These are phyloP conservation scores for Pseudonitzschia multiseries DNA, from an alignment of 108 stramenopile genomes.

Conservation along the genomic window DNA sequence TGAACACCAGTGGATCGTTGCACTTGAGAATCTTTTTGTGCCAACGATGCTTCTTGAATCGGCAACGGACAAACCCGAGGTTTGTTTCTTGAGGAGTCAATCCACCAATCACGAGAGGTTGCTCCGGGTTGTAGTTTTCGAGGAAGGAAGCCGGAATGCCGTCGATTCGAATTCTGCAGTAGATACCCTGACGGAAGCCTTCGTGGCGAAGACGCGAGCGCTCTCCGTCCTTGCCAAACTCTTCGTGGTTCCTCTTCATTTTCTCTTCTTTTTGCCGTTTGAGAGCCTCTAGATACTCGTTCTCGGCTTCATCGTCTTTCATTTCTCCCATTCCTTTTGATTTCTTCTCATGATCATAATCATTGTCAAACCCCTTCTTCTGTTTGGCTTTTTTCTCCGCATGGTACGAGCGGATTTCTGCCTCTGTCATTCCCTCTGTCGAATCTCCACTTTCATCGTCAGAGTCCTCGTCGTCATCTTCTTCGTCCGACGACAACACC, in stretches of 20 bases:
- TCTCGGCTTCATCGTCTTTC: conserved; percentile 76
- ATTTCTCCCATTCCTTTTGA: conserved; percentile 39
- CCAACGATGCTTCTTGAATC: conserved; percentile 99
- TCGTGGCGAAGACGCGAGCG: conserved; percentile 75
- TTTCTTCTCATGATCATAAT: conserved; percentile 86
- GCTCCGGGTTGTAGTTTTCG: conserved; percentile 70
- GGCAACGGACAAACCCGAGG: conserved; percentile 80
- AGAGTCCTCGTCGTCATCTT: conserved; percentile 55
- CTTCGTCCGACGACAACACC: conserved; percentile 92
- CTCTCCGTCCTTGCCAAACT: conserved; percentile 91
- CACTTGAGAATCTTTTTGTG: conserved; percentile 89
- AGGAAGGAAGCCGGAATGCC: conserved; percentile 86
- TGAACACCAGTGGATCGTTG: conserved; percentile 96
- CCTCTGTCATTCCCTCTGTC: conserved; percentile 81
- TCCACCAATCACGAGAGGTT: conserved; percentile 94
- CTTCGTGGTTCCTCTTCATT: conserved; percentile 76
- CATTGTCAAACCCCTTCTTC: conserved; percentile 81
- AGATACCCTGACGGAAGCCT: conserved; percentile 93
- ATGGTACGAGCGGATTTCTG: conserved; percentile 79
- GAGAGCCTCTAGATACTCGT: conserved; percentile 72
- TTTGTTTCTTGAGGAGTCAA: conserved; percentile 91
- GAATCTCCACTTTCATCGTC: conserved; percentile 49
- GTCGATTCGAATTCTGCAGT: conserved; percentile 90
- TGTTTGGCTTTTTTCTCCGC: conserved; percentile 75
- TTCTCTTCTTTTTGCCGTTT: conserved; percentile 86